Evolutionary conservation across 2,329 filamentous ascomycete genomes (phyloP).

Genomic region (Talaromyces pinophilus): DNA sequence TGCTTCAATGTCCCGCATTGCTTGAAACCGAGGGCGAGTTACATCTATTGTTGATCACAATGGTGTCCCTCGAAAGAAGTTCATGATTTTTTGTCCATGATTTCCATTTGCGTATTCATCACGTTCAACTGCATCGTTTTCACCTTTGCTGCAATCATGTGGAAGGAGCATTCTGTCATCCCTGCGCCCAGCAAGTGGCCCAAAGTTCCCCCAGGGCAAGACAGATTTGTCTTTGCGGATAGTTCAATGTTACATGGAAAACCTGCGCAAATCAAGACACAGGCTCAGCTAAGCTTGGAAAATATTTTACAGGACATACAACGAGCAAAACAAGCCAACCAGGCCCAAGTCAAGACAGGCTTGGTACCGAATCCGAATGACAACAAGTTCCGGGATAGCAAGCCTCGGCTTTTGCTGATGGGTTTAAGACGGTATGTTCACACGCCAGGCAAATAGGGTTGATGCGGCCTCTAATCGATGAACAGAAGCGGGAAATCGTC

Average conservation of each 20-base stretch:
- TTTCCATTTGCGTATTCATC: background rate
- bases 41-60: background rate
- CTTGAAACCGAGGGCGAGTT: background rate
- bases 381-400: slow-evolving; percentile 59
- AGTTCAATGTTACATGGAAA: slow-evolving; percentile 26
- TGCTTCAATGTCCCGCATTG: background rate
- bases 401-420: slow-evolving; percentile 89
- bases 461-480: slow-evolving; percentile 25
- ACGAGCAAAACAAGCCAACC: slow-evolving; percentile 28
- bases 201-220: slow-evolving; percentile 18
- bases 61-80: background rate
- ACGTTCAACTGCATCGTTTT: background rate
- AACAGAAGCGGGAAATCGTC: slow-evolving; percentile 94
- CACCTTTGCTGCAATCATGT: slow-evolving; percentile 11
- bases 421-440: slow-evolving; percentile 76
- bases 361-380: slow-evolving; percentile 29
- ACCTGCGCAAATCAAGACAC: slow-evolving; percentile 30
- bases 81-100: background rate
- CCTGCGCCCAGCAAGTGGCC: slow-evolving; percentile 16
- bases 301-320: slow-evolving; percentile 35
- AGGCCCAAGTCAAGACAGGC: slow-evolving; percentile 32
- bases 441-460: background rate
- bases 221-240: slow-evolving; percentile 26
- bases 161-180: slow-evolving; percentile 11
- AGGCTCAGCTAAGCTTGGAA: slow-evolving; percentile 41